Evolutionary conservation across 148 eudicot genomes (phyloP).

Genomic region (Gaultheria prostrata): DNA sequence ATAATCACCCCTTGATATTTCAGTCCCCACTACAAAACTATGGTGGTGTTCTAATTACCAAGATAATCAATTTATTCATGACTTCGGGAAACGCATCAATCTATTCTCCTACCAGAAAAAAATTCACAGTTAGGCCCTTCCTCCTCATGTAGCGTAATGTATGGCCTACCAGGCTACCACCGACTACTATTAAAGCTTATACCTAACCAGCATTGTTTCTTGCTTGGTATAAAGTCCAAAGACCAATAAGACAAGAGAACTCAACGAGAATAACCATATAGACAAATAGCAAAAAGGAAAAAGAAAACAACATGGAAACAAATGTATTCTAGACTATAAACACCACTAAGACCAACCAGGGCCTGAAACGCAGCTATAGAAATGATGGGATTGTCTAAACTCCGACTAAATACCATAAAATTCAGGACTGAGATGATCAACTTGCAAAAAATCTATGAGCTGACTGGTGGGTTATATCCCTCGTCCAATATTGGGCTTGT

Average conservation of each 20-base stretch:
- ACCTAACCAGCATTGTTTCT: background rate
- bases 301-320: constrained; percentile 1
- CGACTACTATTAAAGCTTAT: background rate
- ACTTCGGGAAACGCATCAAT: constrained; percentile 19
- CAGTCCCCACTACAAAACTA: background rate
- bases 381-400: background rate
- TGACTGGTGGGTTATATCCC: background rate
- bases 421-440: background rate
- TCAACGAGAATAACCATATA: background rate
- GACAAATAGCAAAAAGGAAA: background rate
- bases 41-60: background rate
- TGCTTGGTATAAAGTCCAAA: background rate
- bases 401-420: background rate
- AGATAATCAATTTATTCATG: constrained; percentile 57
- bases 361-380: background rate
- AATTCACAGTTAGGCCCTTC: background rate
- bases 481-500: background rate
- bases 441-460: background rate
- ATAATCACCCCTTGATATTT: background rate
- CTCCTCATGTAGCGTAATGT: background rate
- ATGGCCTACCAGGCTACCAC: background rate
- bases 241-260: background rate
- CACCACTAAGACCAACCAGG: background rate
- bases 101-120: background rate
- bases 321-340: background rate